phyloP scores from a whole-genome alignment of 495 filamentous ascomycete genomes.

The Aspergillus coremiiformis region DNA sequence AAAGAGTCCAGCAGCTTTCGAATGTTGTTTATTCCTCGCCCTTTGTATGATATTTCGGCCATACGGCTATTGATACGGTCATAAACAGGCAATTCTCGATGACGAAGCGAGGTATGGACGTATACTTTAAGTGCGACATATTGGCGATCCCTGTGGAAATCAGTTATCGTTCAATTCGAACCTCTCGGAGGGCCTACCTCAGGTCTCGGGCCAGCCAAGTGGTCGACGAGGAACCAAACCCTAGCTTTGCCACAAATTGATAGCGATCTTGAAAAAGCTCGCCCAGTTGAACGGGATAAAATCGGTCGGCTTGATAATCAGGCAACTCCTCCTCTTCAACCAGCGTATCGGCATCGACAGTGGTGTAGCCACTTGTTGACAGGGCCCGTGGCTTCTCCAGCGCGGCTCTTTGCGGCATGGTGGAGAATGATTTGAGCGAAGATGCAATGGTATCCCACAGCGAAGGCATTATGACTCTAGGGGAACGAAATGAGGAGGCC shows the following conservation, averaged over 20 bases:
- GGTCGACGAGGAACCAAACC: constrained; percentile 45
- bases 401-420: constrained; percentile 4
- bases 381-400: constrained; percentile 12
- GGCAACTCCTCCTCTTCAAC: constrained; percentile 40
- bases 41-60: constrained; percentile 20
- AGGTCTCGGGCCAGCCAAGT: constrained; percentile 46
- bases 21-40: constrained; percentile 18
- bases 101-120: constrained; percentile 19
- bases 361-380: constrained; percentile 10
- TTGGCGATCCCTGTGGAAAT: constrained; percentile 18
- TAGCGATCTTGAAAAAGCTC: constrained; percentile 41
- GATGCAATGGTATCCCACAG: constrained; percentile 7
- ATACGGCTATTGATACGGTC: constrained; percentile 19
- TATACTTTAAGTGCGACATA: constrained; percentile 38
- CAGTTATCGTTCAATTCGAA: constrained; percentile 1
- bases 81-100: constrained; percentile 33
- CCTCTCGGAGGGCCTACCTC: constrained; percentile 16
- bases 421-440: constrained; percentile 7
- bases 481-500: constrained; percentile 6
- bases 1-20: constrained; percentile 31
- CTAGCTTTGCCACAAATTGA: constrained; percentile 48
- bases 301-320: constrained; percentile 35
- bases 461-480: constrained; percentile 8
- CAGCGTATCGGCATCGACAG: constrained; percentile 9
- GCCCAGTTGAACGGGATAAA: constrained; percentile 45